A percentile compares a stretch with the other conserved stretches of the same genome.
These are phyloP conservation scores for Eutypella sp. DNA, from an alignment of 2,329 filamentous ascomycete genomes.

Conservation along the genomic window DNA sequence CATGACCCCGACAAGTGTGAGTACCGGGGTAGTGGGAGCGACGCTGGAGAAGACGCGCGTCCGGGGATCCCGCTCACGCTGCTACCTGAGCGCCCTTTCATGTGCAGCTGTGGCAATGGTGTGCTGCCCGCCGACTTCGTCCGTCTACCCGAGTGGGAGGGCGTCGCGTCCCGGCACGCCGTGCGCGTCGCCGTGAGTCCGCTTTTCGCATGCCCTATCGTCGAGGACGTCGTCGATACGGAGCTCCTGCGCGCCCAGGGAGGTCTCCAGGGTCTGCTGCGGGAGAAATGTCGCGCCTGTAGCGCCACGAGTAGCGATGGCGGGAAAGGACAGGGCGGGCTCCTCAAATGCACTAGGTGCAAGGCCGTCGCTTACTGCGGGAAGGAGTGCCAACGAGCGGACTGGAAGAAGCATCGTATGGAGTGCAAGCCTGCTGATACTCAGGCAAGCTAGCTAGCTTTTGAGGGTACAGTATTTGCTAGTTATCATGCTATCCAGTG, in stretches of 20 bases:
- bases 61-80: constrained; percentile 38
- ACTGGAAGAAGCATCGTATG: constrained; percentile 48
- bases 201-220: constrained; percentile 38
- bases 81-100: constrained; percentile 25
- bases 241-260: not conserved
- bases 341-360: constrained; percentile 44
- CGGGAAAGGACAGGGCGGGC: no score
- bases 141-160: constrained; percentile 40
- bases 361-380: constrained; percentile 45
- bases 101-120: constrained; percentile 44
- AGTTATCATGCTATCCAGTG: not conserved
- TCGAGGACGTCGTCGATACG: constrained; percentile 34
- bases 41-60: no score
- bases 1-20: constrained; percentile 36
- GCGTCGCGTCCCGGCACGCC: constrained; percentile 35
- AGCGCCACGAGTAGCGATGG: constrained; percentile 25
- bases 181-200: constrained; percentile 57
- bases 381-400: constrained; percentile 45
- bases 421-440: constrained; percentile 28
- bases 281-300: constrained; percentile 33
- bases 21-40: constrained; percentile 31
- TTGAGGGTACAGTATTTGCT: not conserved
- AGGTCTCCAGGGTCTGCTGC: constrained; percentile 1
- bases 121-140: constrained; percentile 35
- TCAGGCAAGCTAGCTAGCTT: not conserved